Evolutionary conservation across 805 yeast genomes (phyloP), one percentile per base, ranked within the genome.

Genomic region (Brettanomyces sp.): DNA sequence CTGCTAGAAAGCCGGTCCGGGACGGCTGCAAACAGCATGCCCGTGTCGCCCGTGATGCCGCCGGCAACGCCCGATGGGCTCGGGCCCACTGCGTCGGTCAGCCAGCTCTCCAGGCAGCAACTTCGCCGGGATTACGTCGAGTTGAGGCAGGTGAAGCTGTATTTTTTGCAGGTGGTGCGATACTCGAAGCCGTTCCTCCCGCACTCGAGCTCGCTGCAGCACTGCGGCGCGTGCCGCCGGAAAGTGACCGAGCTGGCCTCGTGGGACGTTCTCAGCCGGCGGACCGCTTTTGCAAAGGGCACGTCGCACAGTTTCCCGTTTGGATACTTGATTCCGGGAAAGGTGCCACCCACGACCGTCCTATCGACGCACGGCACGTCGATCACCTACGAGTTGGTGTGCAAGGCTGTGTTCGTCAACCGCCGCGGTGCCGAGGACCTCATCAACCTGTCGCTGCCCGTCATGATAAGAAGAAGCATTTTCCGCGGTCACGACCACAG

Each of bases 291-390:
- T 50, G 69, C 80, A 6, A 63, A 68, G 4, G 93, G 91, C 1
- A 52, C 67, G 1, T 69, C 73, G 14, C 96, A 93, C 56, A 88
- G 85, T 1, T 93, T 86, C 61, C 99, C 99, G 1, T 91, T 93
- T 59, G 83, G 95, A 21, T 89, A 88, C 60, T 67, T 93, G 37
- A 60, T 93, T 7, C 95, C 96, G 0, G 99, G 99, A 0, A 71
- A 84, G 23, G 63, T 89, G 30, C 96, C 98, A 0, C 87, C 95
- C 1, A 77, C 95, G 1, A 69, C 80, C n/a, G 60, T 85, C 14
- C 89, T 95, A 4, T 57, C 76, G 0, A 68, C 67, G 43, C 63
- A 74, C 2, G 57, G 65, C 21, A 68, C 82, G 0, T 67, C 73
- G 13, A 77, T 93, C 42, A 75, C 75, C 54, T 93, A 93, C 66